These are phyloP conservation scores for Hypholoma sublateritium DNA, from an alignment of 768 basidiomycete genomes.

Conservation along the genomic window DNA sequence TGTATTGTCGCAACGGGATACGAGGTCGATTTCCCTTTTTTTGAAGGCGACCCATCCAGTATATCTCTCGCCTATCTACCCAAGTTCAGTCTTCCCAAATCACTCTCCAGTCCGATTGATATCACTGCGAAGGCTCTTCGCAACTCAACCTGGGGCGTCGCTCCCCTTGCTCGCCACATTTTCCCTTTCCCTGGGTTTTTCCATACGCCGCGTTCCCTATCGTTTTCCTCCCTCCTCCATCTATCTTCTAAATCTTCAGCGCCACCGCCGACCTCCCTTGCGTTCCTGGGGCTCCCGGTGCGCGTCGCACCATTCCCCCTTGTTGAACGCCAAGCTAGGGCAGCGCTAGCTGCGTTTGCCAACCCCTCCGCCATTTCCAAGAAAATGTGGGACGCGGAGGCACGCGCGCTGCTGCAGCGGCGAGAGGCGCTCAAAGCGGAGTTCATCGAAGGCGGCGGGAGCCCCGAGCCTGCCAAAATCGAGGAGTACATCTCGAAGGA, in stretches of 20 bases:
- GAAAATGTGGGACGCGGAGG: conserved; percentile 1
- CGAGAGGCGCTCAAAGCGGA: neutral
- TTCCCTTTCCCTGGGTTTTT: conserved; percentile 54
- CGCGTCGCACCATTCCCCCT: conserved; percentile 74
- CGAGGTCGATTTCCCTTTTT: conserved; percentile 62
- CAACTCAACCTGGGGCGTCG: conserved; percentile 68
- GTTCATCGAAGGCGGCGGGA: neutral
- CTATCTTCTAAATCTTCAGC: neutral
- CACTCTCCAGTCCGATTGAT: conserved; percentile 15
- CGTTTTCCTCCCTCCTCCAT: conserved; percentile 20
- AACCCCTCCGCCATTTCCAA: conserved; percentile 31
- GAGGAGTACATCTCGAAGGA: conserved; percentile 36
- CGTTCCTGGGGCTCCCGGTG: conserved; percentile 63
- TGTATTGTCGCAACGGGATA: conserved; percentile 82
- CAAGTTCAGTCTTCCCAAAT: conserved; percentile 25
- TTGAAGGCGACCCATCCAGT: conserved; percentile 27
- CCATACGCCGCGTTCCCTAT: neutral
- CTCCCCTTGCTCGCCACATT: conserved; percentile 69
- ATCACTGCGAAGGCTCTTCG: conserved; percentile 37
- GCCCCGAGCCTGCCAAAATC: neutral
- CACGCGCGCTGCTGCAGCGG: neutral
- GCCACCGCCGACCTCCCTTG: conserved; percentile 54
- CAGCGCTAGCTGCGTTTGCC: conserved; percentile 54
- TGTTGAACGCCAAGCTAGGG: conserved; percentile 75
- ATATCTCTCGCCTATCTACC: neutral